These are phyloP conservation scores for Russula sp. DNA, from an alignment of 768 basidiomycete genomes.

Conservation along the genomic window DNA sequence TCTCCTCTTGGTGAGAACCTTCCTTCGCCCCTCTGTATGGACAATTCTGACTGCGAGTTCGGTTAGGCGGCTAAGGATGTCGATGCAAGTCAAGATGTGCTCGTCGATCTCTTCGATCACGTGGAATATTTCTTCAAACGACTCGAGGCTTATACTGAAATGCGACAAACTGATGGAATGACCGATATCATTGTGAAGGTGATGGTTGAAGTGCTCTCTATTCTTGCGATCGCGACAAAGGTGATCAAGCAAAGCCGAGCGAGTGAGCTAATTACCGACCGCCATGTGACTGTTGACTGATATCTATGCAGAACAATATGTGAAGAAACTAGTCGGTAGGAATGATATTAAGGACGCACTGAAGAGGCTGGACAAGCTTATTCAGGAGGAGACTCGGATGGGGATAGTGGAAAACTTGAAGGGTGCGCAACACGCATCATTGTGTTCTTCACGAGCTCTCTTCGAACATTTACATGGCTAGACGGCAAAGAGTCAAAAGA, in stretches of 20 bases:
- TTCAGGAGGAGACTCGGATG: neutral
- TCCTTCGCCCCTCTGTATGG: no score
- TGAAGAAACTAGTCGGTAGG: neutral
- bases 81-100: neutral
- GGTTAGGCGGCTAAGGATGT: neutral
- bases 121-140: neutral
- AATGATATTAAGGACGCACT: neutral
- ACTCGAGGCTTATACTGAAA: neutral
- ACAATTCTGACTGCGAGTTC: neutral
- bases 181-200: neutral
- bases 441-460: neutral
- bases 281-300: neutral
- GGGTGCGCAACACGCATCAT: neutral
- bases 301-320: neutral
- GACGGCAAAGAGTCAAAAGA: neutral
- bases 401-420: neutral
- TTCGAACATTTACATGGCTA: neutral
- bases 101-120: neutral
- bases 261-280: neutral
- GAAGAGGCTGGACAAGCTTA: neutral
- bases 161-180: neutral
- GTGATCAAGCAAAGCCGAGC: neutral
- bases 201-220: neutral
- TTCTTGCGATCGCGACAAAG: slow-evolving; percentile 2
- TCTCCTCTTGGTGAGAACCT: no score